Evolutionary conservation across 2,329 filamentous ascomycete species (phyloP), one percentile per base, ranked within the genome.

Genomic region (Nigrospora oryzae): DNA sequence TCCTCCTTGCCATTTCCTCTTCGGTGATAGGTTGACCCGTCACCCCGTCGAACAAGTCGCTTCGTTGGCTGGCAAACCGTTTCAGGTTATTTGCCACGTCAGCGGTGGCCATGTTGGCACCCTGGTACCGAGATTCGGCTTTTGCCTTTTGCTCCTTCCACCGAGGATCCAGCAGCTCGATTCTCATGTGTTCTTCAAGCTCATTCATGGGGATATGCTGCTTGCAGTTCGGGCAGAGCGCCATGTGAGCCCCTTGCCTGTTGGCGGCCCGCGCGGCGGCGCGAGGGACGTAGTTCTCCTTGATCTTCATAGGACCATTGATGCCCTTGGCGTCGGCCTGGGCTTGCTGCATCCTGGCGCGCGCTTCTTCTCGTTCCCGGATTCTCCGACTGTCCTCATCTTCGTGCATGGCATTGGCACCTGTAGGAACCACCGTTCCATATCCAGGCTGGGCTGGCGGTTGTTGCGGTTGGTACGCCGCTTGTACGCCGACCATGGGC

Each of bases 81-180:
- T 97, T 97, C 51, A 97, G 77, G 61, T 97, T 96, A 63, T 89
- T 90, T 42, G 89, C 90, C 38, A 95, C 89, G 55, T 97, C 91
- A 32, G 77, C 80, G 4, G 88, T 91, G 1, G 85, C 87, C 11
- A 95, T 68, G 56, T 95, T 96, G 11, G 89, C 94, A 0, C 86
- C 90, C 2, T 87, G 80, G 51, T 85, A 88, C 50, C 91, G 84
- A 12, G 86, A 81, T 38, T 95, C 89, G 14, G 87, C 82, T 63
- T 95, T 95, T 46, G 87, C 86, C 54, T 89, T 89, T 63, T 97
- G 90, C 61, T 96, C 90, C 63, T 95, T 95, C 90, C 91, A 97
- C 47, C 86, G 80, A 1, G 91, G 91, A 61, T 97, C 91, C 47
- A 96, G 77, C 39, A 96, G 76, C 66, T 97, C 91, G 61, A 97